A percentile compares a stretch with the other conserved stretches of the same genome.
phyloP scores from a whole-genome alignment of 805 yeast species.

The Suhomyces sp. region DNA sequence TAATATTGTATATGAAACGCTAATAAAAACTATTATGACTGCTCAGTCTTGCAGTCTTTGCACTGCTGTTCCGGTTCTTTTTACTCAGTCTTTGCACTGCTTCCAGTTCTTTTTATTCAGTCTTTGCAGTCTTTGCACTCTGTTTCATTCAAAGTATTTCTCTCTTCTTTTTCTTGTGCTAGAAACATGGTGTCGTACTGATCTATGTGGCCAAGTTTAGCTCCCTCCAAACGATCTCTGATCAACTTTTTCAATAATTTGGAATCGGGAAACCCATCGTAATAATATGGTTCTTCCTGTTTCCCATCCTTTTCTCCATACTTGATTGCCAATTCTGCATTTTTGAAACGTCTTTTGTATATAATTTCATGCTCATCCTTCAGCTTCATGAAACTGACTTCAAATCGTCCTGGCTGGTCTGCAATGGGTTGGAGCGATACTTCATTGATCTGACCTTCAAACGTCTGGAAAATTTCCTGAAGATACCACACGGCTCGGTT shows the following conservation, averaged over 20 bases:
- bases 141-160: too few relatives aligned
- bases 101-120: background rate
- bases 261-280: slow-evolving; percentile 85
- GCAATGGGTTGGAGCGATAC: slow-evolving; percentile 22
- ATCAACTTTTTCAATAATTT: slow-evolving; percentile 70
- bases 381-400: slow-evolving; percentile 4
- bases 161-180: background rate
- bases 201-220: slow-evolving; percentile 65
- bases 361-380: slow-evolving; percentile 23
- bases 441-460: slow-evolving; percentile 52
- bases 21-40: too few relatives aligned
- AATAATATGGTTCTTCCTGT: slow-evolving; percentile 28
- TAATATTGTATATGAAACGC: background rate
- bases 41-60: background rate
- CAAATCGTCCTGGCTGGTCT: slow-evolving; percentile 23
- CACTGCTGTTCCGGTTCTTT: background rate
- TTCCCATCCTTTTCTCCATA: slow-evolving; percentile 14
- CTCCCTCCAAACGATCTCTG: slow-evolving; percentile 57
- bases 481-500: slow-evolving; percentile 84
- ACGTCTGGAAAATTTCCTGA: slow-evolving; percentile 83
- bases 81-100: background rate
- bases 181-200: slow-evolving; percentile 3
- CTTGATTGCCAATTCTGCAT: slow-evolving; percentile 21
- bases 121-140: background rate
- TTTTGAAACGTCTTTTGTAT: slow-evolving; percentile 56